Evolutionary conservation across 768 basidiomycete species (phyloP), one percentile per base, ranked within the genome.

Genomic region (Lactarius trivialis): DNA sequence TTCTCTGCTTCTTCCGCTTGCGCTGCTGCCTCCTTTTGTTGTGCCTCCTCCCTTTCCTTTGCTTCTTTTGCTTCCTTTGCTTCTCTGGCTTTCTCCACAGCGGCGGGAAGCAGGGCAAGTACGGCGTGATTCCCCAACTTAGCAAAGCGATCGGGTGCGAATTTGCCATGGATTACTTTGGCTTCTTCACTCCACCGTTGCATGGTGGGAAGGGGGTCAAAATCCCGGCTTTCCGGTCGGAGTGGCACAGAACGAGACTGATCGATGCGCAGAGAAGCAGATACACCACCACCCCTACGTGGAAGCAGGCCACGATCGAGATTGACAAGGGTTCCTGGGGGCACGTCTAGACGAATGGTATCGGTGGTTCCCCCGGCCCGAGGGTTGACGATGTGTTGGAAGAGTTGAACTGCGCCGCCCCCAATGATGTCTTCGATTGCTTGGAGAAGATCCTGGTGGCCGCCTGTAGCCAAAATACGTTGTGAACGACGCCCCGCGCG

Each of bases 121-220:
- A 82, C 73, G 52, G 93, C 76, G 69, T 94, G 91, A 67, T 88
- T 87, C 30, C 78, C 76, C 15, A 97, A 70, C 67, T 84, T 89
- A 26, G 73, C 77, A 21, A 84, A 78, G 21, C 92, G 82, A 60
- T 89, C 85, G 12, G 80, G 73, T 9, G 86, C 82, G 61, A 88
- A 88, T 65, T 85, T 85, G 17, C 89, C 87, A 60, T 93, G 86
- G 26, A 91, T 75, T 34, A 91, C 85, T 70, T 89, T 91, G 63
- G 83, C 85, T 72, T 96, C 94, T 70, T 96, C 93, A 1, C 82
- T 76, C 95, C 95, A 98, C 60, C 95, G 83, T 68, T 92, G 89
- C 33, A 86, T 71, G 1, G 94, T 96, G 11, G 89, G 78, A 58
- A 91, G 75, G 1, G 93, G 92, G 34, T 89, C 85, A 54, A 93